phyloP scores from a whole-genome alignment of 2,329 filamentous ascomycete species.

The Claviceps monticola region DNA sequence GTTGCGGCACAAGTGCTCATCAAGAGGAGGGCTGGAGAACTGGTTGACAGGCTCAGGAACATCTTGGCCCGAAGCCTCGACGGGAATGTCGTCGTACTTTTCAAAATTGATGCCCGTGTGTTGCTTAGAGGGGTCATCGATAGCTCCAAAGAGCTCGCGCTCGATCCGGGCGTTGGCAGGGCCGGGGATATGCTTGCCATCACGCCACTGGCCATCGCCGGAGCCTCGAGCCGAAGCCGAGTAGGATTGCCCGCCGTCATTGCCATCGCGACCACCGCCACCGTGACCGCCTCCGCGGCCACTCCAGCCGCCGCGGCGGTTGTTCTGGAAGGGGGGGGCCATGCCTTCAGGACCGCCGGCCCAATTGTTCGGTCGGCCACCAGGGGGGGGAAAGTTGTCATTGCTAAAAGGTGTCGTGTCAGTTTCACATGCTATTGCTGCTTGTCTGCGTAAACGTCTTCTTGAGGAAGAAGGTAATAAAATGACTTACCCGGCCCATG shows the following conservation, averaged over 20 bases:
- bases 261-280: constrained; percentile 24
- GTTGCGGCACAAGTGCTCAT: constrained; percentile 85
- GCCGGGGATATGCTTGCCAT: constrained; percentile 90
- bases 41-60: constrained; percentile 82
- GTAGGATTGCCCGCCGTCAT: constrained; percentile 36
- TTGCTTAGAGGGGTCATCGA: constrained; percentile 88
- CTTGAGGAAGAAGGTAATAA: background rate
- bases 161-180: constrained; percentile 79
- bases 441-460: background rate
- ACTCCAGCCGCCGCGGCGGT: constrained; percentile 21
- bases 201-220: constrained; percentile 90
- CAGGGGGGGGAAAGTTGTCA: constrained; percentile 9
- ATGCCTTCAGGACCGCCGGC: constrained; percentile 12
- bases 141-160: constrained; percentile 85
- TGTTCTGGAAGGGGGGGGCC: constrained; percentile 11
- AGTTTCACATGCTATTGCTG: background rate
- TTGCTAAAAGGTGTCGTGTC: background rate
- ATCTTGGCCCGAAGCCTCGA: constrained; percentile 87
- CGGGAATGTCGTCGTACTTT: constrained; percentile 99
- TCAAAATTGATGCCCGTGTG: constrained; percentile 99
- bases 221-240: constrained; percentile 59
- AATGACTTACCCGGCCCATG: constrained; percentile 37
- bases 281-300: constrained; percentile 20
- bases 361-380: constrained; percentile 22
- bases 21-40: constrained; percentile 90